Base-by-base conservation (phyloP, 257 asterid genomes). In the Prunella vulgaris region DNA sequence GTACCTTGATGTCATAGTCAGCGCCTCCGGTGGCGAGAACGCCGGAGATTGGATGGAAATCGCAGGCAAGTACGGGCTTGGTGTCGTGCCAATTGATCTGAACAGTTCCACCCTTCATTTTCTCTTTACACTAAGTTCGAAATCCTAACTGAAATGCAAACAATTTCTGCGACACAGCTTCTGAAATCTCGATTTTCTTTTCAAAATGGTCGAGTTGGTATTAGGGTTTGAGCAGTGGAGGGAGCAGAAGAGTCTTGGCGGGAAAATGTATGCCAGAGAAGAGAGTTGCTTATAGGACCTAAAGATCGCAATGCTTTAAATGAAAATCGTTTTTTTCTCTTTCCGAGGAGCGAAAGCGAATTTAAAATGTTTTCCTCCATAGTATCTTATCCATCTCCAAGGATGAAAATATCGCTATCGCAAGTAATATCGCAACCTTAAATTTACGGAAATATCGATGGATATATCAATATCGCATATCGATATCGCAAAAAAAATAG, bases 31-130 rank as follows among this genome's bases (percentile, higher is more conserved):
- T 94, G 63, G 96, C 97, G 9, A 94, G 87, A 70, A 89, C 71
- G 22, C 85, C 88, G 42, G 95, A 82, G 64, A 67, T 21, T 8
- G 94, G 93, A 74, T 94, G 96, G 71, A 94, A 89, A 84, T 94
- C 97, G 69, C 94, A 87, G 86, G 96, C 77, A 72, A 94, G 85
- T 12, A 94, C 97, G 60, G 99, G 97, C 79, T 86, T 89, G 9
- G 88, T 78, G 63, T 84, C 96, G 83, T 94, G 99, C 99, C 99
- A 94, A 71, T 89, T 87, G 74, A 94, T 90, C 85, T 93, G 98
- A 42, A 84, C 80, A 3, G 97, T 84, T 62, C 98, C 98, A 24
- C 97, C 98, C 72, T 75, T 90, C 98, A 93, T 93, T 56, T 51
- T n/a, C 60, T 24, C 37, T 35, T 18, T 20, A 5, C 51, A 9